Conservation (phyloP, 1,284 basidiomycete genomes). For the Puccinia hordei region DNA sequence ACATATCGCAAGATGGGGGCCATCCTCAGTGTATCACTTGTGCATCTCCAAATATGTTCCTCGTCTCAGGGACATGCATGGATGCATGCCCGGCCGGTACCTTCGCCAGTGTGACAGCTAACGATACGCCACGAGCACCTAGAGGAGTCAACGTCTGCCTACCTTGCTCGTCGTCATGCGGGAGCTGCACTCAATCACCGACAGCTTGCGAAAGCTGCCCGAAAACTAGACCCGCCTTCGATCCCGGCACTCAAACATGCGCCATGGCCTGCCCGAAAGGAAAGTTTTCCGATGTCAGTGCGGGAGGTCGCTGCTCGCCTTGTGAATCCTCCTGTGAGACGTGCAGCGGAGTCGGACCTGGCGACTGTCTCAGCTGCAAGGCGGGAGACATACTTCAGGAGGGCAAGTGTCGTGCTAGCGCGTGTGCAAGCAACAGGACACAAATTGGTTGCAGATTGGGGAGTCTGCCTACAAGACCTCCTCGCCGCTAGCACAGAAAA, state of each 20-base stretch:
- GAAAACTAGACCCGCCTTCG: slow-evolving; percentile 15
- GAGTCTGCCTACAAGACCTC: slow-evolving; percentile 29
- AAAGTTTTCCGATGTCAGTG: slow-evolving; percentile 9
- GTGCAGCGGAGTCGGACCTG: slow-evolving; percentile 21
- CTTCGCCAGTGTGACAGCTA: slow-evolving; percentile 20
- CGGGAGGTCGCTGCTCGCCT: slow-evolving; percentile 23
- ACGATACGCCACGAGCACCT: slow-evolving; percentile 14
- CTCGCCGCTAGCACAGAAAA: background rate
- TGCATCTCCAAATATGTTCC: background rate
- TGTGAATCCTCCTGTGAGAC: slow-evolving; percentile 30
- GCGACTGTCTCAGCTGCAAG: slow-evolving; percentile 37
- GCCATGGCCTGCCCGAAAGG: slow-evolving; percentile 26
- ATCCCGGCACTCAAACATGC: slow-evolving; percentile 39
- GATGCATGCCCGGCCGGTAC: slow-evolving; percentile 21
- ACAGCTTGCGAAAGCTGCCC: slow-evolving; percentile 37
- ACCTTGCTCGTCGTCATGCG: slow-evolving; percentile 26
- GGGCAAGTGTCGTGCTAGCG: slow-evolving; percentile 16
- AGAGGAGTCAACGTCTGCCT: slow-evolving; percentile 33
- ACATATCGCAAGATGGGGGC: background rate
- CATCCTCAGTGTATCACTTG: slow-evolving; percentile 26
- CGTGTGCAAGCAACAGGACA: slow-evolving; percentile 1
- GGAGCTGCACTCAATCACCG: slow-evolving; percentile 14
- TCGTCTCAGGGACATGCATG: slow-evolving; percentile 15
- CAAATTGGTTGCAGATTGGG: slow-evolving; percentile 21
- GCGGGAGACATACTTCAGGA: background rate